Evolutionary conservation across 2,329 filamentous ascomycete genomes (phyloP).

Genomic region (Fusarium sublunatum): DNA sequence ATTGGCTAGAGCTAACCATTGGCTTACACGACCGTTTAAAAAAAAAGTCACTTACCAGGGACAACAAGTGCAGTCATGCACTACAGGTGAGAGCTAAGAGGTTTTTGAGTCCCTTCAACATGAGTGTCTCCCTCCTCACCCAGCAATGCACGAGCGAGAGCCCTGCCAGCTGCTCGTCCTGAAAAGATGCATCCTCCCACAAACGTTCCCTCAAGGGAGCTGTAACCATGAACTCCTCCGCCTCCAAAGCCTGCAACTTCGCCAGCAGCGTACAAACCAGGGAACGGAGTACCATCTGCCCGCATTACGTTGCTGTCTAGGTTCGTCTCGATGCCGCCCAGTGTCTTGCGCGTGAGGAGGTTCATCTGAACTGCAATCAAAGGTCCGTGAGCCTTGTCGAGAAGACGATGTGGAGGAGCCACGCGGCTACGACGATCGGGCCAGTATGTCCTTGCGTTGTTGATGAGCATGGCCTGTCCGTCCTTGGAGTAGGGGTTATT

Average conservation of each 20-base stretch:
- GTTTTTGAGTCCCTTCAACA: neutral
- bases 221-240: constrained; percentile 72
- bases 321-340: constrained; percentile 70
- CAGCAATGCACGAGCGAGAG: constrained; percentile 61
- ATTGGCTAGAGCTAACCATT: no score
- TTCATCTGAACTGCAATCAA: constrained; percentile 71
- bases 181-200: constrained; percentile 73
- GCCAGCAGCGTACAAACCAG: constrained; percentile 69
- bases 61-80: neutral
- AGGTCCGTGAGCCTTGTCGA: constrained; percentile 66
- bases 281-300: constrained; percentile 60
- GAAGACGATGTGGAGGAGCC: constrained; percentile 63
- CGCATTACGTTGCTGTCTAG: constrained; percentile 66
- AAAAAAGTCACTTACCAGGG: no score
- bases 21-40: no score
- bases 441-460: constrained; percentile 67
- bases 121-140: constrained; percentile 11
- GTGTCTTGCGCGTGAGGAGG: constrained; percentile 69
- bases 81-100: constrained; percentile 18
- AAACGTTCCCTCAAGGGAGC: constrained; percentile 71
- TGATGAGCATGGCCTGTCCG: constrained; percentile 70
- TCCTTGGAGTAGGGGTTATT: constrained; percentile 69
- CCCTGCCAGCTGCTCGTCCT: constrained; percentile 65
- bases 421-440: constrained; percentile 64
- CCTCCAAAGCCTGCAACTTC: constrained; percentile 71